These are phyloP conservation scores for Leishmania gerbilli DNA, from an alignment of 208 protist species.

Conservation along the genomic window DNA sequence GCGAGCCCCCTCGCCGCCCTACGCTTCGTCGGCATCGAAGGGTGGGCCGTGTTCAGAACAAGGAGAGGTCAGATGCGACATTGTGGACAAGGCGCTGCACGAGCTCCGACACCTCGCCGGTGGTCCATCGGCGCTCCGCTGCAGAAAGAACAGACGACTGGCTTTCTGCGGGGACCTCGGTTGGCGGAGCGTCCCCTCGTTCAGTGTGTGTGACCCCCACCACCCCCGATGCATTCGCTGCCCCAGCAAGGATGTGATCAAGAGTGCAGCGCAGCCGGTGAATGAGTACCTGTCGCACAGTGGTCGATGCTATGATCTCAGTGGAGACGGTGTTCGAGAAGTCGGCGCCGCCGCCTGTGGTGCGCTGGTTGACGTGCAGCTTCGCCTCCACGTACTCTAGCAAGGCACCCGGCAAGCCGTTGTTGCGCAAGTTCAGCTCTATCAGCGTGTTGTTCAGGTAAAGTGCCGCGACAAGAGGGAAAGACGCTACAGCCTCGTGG, in stretches of 20 bases:
- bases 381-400: slow-evolving; percentile 58
- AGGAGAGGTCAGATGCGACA: not conserved
- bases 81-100: not conserved
- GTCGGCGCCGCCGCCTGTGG: not conserved
- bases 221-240: not conserved
- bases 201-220: not conserved
- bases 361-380: slow-evolving; percentile 50
- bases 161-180: not conserved
- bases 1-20: not conserved
- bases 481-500: slow-evolving; percentile 18
- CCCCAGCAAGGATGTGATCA: not conserved
- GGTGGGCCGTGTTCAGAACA: not conserved
- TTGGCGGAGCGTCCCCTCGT: no score
- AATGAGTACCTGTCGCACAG: not conserved
- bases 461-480: slow-evolving; percentile 61
- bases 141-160: not conserved
- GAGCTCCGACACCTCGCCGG: not conserved
- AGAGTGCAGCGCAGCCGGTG: not conserved
- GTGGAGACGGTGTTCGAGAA: not conserved
- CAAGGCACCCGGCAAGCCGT: slow-evolving; percentile 41
- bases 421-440: slow-evolving; percentile 38
- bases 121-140: slow-evolving; percentile 9
- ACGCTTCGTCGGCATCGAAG: not conserved
- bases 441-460: slow-evolving; percentile 59
- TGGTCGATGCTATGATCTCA: not conserved